Evolutionary conservation across 176 grass and related monocot genomes (phyloP).

Genomic region (Oryza brachyantha): DNA sequence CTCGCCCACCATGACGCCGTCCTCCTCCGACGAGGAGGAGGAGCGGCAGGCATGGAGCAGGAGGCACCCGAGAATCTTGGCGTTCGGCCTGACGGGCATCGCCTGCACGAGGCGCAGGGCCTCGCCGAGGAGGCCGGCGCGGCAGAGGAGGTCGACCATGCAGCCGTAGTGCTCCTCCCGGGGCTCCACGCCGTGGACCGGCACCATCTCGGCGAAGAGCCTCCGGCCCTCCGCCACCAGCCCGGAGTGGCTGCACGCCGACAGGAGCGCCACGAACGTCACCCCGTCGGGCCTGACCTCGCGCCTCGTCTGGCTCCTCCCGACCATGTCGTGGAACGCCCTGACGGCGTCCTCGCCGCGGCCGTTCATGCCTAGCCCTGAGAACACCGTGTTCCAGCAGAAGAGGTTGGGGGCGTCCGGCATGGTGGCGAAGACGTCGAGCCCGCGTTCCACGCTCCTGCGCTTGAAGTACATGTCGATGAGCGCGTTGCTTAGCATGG

Average conservation of each 20-base stretch:
- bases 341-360: constrained; percentile 37
- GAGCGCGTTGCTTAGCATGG: constrained; percentile 42
- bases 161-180: constrained; percentile 51
- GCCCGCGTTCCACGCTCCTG: constrained; percentile 32
- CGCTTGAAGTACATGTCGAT: constrained; percentile 66
- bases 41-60: constrained; percentile 31
- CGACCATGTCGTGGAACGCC: constrained; percentile 34
- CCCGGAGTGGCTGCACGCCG: constrained; percentile 57
- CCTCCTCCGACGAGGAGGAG: not conserved
- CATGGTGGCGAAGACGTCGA: constrained; percentile 28
- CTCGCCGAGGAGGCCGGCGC: constrained; percentile 20
- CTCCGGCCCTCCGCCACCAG: constrained; percentile 27
- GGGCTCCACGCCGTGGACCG: constrained; percentile 25
- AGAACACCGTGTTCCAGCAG: constrained; percentile 57
- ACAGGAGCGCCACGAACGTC: constrained; percentile 57
- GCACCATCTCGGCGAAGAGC: constrained; percentile 43
- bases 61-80: constrained; percentile 47
- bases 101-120: constrained; percentile 35
- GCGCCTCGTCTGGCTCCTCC: not conserved
- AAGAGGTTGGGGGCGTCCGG: constrained; percentile 31
- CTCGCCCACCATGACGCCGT: constrained; percentile 20
- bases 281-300: constrained; percentile 27
- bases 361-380: constrained; percentile 46
- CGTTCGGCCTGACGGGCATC: constrained; percentile 43
- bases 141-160: constrained; percentile 55